Evolutionary conservation across 345 rosid genomes (phyloP), one percentile per base, ranked within the genome.

Genomic region (Syzygium oleosum): DNA sequence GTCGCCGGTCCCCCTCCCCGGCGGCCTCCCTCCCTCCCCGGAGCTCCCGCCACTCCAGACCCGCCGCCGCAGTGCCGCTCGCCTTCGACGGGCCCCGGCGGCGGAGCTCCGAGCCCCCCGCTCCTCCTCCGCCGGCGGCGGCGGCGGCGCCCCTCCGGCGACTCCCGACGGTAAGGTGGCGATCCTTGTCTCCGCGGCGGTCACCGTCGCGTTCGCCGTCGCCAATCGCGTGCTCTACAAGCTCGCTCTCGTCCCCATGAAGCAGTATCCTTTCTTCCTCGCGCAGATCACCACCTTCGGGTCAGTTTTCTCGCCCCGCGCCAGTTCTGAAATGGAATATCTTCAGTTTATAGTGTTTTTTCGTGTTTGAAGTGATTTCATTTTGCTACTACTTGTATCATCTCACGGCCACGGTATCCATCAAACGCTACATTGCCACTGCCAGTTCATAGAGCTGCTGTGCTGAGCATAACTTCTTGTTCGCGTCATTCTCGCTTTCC

Each of bases 171-270:
- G 87, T 80, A 85, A 88, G 52, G 90, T 87, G 55, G 87, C 92
- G 31, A 90, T 95, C 86, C 43, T 89, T 46, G 21, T 88, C 41
- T 85, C 91, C 91, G 94, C 97, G 9, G 94, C 92, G 12, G 49
- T 91, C 61, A 90, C 97, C 13, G 89, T 94, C 7, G 54, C 89
- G 3, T 87, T 96, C 27, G 98, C 97, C 34, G 89, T 97, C 17
- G 96, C 96, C 14, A 95, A 97, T 92, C 98, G 99, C 55, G 98
- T 97, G 87, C 96, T 97, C 16, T 94, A 97, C 93, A 97, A 96
- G 95, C 98, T 97, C 87, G 99, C 99, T 1, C 95, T 97, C 86
- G 98, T 97, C 89, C 98, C 99, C 23, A 92, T 97, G 97, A 96
- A 94, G 88, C 91, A 90, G 52, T 96, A 93, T 90, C 99, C 98